Conservation (phyloP, 2,329 filamentous ascomycete species). For the Pezicula rhizophila region DNA sequence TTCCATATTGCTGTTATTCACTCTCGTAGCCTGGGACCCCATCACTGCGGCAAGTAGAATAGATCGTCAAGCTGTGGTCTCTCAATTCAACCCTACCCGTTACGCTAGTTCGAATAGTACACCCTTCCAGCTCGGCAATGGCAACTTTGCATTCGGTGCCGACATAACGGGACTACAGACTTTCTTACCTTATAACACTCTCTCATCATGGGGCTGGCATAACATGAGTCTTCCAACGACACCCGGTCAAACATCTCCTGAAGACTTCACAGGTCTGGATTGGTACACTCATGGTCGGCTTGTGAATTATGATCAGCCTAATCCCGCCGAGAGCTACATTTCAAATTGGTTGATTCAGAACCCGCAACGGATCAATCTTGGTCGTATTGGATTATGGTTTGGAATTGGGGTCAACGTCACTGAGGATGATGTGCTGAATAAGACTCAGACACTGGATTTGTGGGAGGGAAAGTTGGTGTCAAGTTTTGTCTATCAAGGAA, state of each 20-base stretch:
- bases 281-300: conserved; percentile 36
- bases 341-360: conserved; percentile 46
- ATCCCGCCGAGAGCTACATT: conserved; percentile 33
- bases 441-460: conserved; percentile 30
- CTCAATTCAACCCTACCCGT: conserved; percentile 18
- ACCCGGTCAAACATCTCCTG: conserved; percentile 24
- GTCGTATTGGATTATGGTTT: conserved; percentile 35
- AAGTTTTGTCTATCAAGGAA: conserved; percentile 27
- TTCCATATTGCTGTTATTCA: neutral
- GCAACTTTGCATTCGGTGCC: conserved; percentile 40
- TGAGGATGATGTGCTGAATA: conserved; percentile 23
- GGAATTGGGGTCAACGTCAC: conserved; percentile 23
- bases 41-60: conserved; percentile 1
- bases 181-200: conserved; percentile 34
- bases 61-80: conserved; percentile 14
- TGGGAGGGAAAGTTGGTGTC: conserved; percentile 36
- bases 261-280: conserved; percentile 34
- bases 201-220: conserved; percentile 40
- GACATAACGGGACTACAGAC: conserved; percentile 41
- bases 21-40: neutral
- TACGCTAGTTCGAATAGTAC: conserved; percentile 25
- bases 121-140: conserved; percentile 38
- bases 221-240: conserved; percentile 36
- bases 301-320: conserved; percentile 37
- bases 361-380: conserved; percentile 38